Evolutionary conservation across 192 early-diverging fungal genomes (phyloP).

Genomic region (Coemansia sp.): DNA sequence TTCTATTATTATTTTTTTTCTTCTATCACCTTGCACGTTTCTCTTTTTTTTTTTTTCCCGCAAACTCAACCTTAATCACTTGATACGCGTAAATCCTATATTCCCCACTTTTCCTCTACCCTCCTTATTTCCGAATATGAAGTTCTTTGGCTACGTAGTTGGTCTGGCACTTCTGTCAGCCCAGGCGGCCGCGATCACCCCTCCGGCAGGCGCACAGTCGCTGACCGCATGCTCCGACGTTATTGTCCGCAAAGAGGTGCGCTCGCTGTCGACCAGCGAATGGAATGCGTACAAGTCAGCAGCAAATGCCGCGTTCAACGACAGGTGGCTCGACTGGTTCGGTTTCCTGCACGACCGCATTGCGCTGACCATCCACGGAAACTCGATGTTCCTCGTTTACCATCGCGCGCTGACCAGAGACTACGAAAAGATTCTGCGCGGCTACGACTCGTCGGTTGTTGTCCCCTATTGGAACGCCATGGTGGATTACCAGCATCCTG

Average conservation of each 20-base stretch:
- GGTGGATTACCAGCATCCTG: constrained; percentile 52
- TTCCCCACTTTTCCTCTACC: background rate
- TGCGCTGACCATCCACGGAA: constrained; percentile 30
- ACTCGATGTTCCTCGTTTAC: constrained; percentile 53
- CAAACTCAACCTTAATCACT: background rate
- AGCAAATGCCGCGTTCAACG: constrained; percentile 21
- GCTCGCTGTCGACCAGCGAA: constrained; percentile 38
- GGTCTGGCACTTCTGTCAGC: constrained; percentile 28
- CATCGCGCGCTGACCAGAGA: constrained; percentile 57
- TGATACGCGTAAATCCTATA: constrained; percentile 1
- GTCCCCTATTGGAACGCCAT: constrained; percentile 55
- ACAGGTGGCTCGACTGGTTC: constrained; percentile 54
- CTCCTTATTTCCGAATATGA: constrained; percentile 22
- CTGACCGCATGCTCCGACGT: constrained; percentile 22
- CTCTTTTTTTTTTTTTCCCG: background rate
- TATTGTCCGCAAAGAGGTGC: constrained; percentile 53
- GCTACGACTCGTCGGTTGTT: constrained; percentile 40
- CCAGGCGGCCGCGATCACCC: constrained; percentile 13
- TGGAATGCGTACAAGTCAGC: constrained; percentile 44
- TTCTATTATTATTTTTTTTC: background rate
- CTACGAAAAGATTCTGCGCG: constrained; percentile 57
- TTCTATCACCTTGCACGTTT: background rate
- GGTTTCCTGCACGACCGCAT: constrained; percentile 43
- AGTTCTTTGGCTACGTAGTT: constrained; percentile 22
- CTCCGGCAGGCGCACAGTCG: constrained; percentile 34